Base-by-base conservation (phyloP, 495 filamentous ascomycete genomes). In the Podospora appendiculata region DNA sequence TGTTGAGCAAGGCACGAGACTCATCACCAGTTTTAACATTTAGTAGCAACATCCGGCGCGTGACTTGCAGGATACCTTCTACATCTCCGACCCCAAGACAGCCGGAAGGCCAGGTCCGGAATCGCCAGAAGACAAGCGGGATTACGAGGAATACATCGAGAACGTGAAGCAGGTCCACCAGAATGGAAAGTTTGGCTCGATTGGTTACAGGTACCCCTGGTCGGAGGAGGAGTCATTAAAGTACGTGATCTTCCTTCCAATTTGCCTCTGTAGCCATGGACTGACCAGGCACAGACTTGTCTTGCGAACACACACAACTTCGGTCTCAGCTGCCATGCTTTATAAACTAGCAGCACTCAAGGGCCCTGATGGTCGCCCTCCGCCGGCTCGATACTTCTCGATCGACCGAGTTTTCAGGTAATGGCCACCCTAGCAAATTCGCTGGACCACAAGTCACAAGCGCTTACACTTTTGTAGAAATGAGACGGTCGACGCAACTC, bases 61-160 rank as follows among this genome's bases (percentile, higher is more conserved):
- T 59, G 93, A 96, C 62, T 74, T 95, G 36, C 93, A 96, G 79
- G 91, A 97, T 64, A 98, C 93, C 52, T 96, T 97, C 79, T 97
- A 95, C 74, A 90, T 96, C 62, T 89, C 90, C 44, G 92, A 97
- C 58, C 93, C 92, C 8, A 69, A 79, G 19, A 72, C 58, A 38
- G 90, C 92, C 39, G 89, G 88, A 58, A 82, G 72, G 61, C 93
- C 93, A 0, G 79, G 82, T 32, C 61, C 69, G 14, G 62, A 59
- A 13, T 64, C 64, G 2, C 51, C 65, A 11, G 80, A 87, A 48
- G 91, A 95, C 55, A 77, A 76, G 33, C 76, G 76, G 48, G 83
- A 95, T 71, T 94, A 92, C 71, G 78, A 90, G 54, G 58, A 79
- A 54, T 96, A 97, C 71, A 95, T 83, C 81, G 70, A 91, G n/a